phyloP scores from a whole-genome alignment of 768 basidiomycete species.

The Pleurotus sapidus region DNA sequence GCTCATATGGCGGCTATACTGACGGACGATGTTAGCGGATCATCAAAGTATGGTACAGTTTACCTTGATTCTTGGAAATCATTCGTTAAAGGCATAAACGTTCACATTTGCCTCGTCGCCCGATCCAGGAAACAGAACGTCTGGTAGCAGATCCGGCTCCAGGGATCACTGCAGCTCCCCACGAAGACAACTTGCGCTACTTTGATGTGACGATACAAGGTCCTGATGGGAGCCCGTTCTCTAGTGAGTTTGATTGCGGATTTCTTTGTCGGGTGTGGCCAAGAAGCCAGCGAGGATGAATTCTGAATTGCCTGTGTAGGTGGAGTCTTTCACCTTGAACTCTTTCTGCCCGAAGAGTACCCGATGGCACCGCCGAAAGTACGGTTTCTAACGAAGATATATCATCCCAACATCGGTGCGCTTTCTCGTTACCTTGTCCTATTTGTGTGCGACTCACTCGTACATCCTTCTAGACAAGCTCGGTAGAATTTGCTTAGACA shows the following conservation, averaged over 20 bases:
- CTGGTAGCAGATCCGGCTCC: constrained; percentile 96
- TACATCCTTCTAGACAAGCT: constrained; percentile 74
- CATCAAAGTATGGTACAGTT: constrained; percentile 37
- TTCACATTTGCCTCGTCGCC: not conserved
- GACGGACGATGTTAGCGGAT: constrained; percentile 36
- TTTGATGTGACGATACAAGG: constrained; percentile 98
- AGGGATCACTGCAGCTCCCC: constrained; percentile 92
- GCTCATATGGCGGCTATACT: constrained; percentile 11
- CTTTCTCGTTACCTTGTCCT: constrained; percentile 9
- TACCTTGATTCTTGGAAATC: not conserved
- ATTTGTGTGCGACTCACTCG: constrained; percentile 6
- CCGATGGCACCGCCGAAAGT: constrained; percentile 99
- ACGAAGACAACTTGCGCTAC: constrained; percentile 97
- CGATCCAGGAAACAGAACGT: constrained; percentile 88
- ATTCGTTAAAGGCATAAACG: not conserved
- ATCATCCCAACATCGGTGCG: constrained; percentile 98
- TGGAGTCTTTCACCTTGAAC: constrained; percentile 92
- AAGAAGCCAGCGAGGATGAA: not conserved
- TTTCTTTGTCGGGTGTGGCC: not conserved
- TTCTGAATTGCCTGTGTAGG: constrained; percentile 39
- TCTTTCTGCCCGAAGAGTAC: constrained; percentile 98
- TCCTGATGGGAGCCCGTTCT: constrained; percentile 92
- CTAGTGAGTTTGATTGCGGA: constrained; percentile 42
- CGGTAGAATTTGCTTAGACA: constrained; percentile 97
- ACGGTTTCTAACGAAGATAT: constrained; percentile 96